Percentiles rank a stretch among this genome's conserved stretches.
Evolutionary conservation across 306 rosid species (phyloP).

Genomic region (Nissolia schottii): DNA sequence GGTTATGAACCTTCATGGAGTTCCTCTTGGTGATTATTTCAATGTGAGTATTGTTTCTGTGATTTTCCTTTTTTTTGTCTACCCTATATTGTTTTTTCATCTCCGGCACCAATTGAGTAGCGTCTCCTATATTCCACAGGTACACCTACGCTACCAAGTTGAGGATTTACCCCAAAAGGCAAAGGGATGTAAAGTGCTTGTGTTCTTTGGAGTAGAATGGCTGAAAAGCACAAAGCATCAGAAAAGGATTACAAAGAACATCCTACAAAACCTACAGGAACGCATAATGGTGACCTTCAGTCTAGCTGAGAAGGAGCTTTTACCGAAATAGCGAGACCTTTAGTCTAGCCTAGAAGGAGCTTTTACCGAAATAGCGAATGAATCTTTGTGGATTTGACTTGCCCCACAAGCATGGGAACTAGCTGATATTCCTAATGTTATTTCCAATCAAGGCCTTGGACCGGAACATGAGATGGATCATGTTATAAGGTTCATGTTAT

Average conservation of each 20-base stretch:
- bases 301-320: slow-evolving; percentile 68
- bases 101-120: slow-evolving; percentile 12
- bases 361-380: slow-evolving; percentile 37
- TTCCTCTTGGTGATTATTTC: slow-evolving; percentile 90
- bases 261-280: slow-evolving; percentile 50
- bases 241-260: slow-evolving; percentile 82
- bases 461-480: slow-evolving; percentile 5
- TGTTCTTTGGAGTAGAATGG: slow-evolving; percentile 83
- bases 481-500: not conserved
- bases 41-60: slow-evolving; percentile 48
- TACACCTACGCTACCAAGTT: slow-evolving; percentile 76
- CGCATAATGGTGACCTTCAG: slow-evolving; percentile 46
- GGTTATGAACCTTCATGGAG: slow-evolving; percentile 76
- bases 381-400: slow-evolving; percentile 27
- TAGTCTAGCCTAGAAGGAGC: slow-evolving; percentile 67
- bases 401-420: not conserved
- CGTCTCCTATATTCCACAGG: slow-evolving; percentile 44
- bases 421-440: slow-evolving; percentile 14
- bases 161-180: slow-evolving; percentile 77
- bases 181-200: slow-evolving; percentile 66
- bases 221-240: slow-evolving; percentile 78
- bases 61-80: slow-evolving; percentile 8
- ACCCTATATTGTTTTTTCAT: slow-evolving; percentile 18
- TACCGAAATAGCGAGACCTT: slow-evolving; percentile 45
- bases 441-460: slow-evolving; percentile 15